Percentiles rank a stretch among this genome's conserved stretches.
Evolutionary conservation across 2,329 filamentous ascomycete genomes (phyloP).

Genomic region (Thyridium curvatum): DNA sequence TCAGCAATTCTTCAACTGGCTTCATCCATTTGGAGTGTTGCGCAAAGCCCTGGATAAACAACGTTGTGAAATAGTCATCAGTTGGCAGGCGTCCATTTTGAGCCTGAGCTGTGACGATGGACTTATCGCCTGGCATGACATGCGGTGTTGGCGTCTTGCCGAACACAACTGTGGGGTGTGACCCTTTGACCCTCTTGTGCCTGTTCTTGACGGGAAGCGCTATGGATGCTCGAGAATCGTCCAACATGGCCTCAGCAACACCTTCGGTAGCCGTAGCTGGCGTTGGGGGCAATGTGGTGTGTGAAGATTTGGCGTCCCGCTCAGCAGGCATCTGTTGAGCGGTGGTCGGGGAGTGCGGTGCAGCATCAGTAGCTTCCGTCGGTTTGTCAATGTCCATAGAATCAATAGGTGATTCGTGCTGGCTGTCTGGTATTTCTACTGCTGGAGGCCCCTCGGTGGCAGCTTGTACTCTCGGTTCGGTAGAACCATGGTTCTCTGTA

Average conservation of each 20-base stretch:
- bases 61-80: slow-evolving; percentile 59
- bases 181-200: too few species aligned
- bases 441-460: not conserved
- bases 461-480: too few species aligned
- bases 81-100: slow-evolving; percentile 33
- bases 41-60: slow-evolving; percentile 54
- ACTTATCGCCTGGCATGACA: not conserved
- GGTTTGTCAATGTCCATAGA: not conserved
- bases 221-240: too few species aligned
- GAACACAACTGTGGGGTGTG: slow-evolving; percentile 11
- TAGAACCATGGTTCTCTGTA: too few species aligned
- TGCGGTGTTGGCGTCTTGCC: slow-evolving; percentile 44
- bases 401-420: not conserved
- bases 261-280: too few species aligned
- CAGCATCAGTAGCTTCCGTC: too few species aligned
- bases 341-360: too few species aligned
- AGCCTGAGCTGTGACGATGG: slow-evolving; percentile 35
- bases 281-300: too few species aligned
- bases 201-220: too few species aligned
- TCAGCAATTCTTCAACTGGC: slow-evolving; percentile 64
- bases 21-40: slow-evolving; percentile 54
- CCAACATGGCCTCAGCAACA: too few species aligned
- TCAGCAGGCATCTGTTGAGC: too few species aligned
- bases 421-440: not conserved
- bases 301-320: too few species aligned